These are phyloP conservation scores for Fusarium sp. DNA, from an alignment of 2,329 filamentous ascomycete species.

Conservation along the genomic window DNA sequence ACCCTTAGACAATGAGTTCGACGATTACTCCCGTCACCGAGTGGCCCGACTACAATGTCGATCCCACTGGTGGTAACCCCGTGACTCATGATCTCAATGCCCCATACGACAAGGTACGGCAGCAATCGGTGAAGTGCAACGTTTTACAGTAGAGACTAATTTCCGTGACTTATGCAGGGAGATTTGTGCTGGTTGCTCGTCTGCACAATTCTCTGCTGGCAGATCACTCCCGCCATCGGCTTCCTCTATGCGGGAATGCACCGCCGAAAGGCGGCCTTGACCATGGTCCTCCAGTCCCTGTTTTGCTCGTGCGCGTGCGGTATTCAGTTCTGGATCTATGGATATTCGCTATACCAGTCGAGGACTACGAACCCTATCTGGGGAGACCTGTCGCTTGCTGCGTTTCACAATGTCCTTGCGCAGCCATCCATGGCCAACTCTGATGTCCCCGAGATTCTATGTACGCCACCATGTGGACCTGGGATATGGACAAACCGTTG, in stretches of 20 bases:
- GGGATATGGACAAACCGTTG: background rate
- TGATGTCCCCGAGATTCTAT: conserved; percentile 53
- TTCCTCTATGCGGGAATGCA: conserved; percentile 56
- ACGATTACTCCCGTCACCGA: conserved; percentile 46
- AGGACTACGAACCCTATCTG: conserved; percentile 50
- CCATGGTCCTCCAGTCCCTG: conserved; percentile 61
- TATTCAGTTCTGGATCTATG: conserved; percentile 62
- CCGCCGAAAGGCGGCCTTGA: conserved; percentile 53
- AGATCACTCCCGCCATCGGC: conserved; percentile 54
- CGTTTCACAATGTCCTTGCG: conserved; percentile 51
- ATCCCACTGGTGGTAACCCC: conserved; percentile 57
- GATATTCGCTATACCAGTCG: conserved; percentile 57
- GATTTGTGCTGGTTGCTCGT: conserved; percentile 58
- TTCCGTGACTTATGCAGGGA: conserved; percentile 40
- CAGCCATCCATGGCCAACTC: conserved; percentile 52
- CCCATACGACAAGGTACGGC: conserved; percentile 55
- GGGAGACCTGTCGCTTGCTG: conserved; percentile 52
- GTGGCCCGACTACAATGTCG: conserved; percentile 56
- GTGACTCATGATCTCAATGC: conserved; percentile 58
- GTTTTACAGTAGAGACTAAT: background rate
- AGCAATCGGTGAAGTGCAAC: background rate
- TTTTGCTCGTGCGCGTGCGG: conserved; percentile 59
- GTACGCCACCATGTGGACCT: background rate
- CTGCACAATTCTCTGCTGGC: conserved; percentile 52
- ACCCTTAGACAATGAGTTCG: conserved; percentile 5